These are phyloP conservation scores for Chalciporus pseudorubinellus DNA, from an alignment of 768 basidiomycete genomes.

Conservation along the genomic window DNA sequence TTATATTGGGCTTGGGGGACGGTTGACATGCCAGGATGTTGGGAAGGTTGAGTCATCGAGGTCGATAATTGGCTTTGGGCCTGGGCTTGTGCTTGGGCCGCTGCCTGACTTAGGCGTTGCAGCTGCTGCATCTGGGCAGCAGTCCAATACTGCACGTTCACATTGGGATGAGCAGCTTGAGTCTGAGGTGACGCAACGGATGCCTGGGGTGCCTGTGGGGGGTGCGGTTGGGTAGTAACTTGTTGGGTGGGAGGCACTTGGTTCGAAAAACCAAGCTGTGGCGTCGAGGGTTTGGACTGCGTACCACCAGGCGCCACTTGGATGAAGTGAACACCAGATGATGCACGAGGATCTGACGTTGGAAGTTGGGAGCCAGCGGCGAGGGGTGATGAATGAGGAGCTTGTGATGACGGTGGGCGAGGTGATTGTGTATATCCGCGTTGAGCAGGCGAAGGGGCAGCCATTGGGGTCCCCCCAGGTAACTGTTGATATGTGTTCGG, in stretches of 20 bases:
- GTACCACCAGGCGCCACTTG: conserved; percentile 19
- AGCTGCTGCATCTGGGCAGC: conserved; percentile 15
- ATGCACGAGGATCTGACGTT: conserved; percentile 21
- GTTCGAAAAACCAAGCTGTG: conserved; percentile 24
- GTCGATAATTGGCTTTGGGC: conserved; percentile 24
- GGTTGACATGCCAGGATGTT: conserved; percentile 22
- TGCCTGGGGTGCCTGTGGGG: conserved; percentile 26
- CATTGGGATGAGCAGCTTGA: conserved; percentile 17
- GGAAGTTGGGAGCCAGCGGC: conserved; percentile 30
- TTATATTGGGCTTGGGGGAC: conserved; percentile 32
- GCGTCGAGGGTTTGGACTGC: conserved; percentile 32
- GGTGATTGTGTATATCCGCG: conserved; percentile 36
- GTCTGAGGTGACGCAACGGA: conserved; percentile 16
- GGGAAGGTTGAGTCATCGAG: conserved; percentile 25
- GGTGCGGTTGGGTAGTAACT: conserved; percentile 19
- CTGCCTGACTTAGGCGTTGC: conserved; percentile 13
- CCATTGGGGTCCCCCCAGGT: conserved; percentile 16
- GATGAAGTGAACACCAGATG: conserved; percentile 27
- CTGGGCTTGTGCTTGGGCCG: conserved; percentile 18
- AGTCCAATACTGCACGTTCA: conserved; percentile 15
- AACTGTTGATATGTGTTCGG: conserved; percentile 23
- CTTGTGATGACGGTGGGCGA: conserved; percentile 33
- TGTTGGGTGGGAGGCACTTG: conserved; percentile 22
- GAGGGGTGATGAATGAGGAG: conserved; percentile 31
- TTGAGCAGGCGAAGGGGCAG: conserved; percentile 29